phyloP scores from a whole-genome alignment of 1,284 basidiomycete species.

The Malassezia caprae region DNA sequence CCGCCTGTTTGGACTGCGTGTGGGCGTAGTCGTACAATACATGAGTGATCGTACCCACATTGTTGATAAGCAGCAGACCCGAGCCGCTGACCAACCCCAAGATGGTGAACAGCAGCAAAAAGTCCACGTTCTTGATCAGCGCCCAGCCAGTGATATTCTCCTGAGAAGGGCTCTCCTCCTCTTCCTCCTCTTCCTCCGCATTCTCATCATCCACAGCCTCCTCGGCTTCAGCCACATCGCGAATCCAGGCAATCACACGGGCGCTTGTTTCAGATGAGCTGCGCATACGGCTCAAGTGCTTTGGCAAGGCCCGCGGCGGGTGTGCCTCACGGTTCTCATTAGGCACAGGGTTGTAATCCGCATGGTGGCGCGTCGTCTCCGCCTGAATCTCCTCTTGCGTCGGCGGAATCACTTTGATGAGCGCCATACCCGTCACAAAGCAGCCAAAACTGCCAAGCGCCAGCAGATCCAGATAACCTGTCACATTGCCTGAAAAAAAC shows the following conservation, averaged over 20 bases:
- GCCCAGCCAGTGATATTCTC: conserved; percentile 54
- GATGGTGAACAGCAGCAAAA: conserved; percentile 64
- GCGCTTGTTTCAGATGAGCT: conserved; percentile 32
- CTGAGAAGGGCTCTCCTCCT: neutral
- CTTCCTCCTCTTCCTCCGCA: neutral
- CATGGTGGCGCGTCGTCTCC: neutral
- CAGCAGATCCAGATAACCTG: conserved; percentile 61
- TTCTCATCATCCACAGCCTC: neutral
- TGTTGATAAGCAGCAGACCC: conserved; percentile 88
- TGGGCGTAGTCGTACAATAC: conserved; percentile 60
- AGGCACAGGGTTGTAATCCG: neutral
- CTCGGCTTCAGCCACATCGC: neutral
- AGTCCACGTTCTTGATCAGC: conserved; percentile 56
- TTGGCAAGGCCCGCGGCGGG: neutral
- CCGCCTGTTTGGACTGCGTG: neutral
- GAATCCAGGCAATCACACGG: conserved; percentile 21
- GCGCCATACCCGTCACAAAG: conserved; percentile 60
- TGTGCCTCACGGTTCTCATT: neutral
- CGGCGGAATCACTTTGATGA: conserved; percentile 57
- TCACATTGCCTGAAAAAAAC: conserved; percentile 62
- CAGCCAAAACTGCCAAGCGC: conserved; percentile 61
- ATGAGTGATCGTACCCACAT: conserved; percentile 81
- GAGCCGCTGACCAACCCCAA: conserved; percentile 72
- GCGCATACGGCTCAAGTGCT: conserved; percentile 1
- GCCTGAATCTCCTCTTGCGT: conserved; percentile 6